phyloP scores from a whole-genome alignment of 495 filamentous ascomycete genomes.

The Trypethelium eluteriae region DNA sequence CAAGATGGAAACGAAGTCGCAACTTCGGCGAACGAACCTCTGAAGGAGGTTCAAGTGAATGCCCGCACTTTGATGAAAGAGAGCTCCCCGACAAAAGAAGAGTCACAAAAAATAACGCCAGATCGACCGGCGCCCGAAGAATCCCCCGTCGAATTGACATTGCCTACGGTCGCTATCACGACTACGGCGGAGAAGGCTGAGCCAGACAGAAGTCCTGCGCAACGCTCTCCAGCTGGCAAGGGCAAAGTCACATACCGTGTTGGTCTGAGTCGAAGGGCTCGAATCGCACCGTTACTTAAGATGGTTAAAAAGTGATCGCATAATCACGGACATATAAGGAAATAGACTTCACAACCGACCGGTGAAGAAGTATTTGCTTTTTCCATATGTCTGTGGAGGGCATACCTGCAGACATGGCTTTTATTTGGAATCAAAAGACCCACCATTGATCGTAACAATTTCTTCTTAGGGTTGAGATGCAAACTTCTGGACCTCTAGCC shows the following conservation, averaged over 20 bases:
- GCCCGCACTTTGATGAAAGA: background rate
- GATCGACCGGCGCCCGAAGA: background rate
- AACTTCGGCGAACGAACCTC: background rate
- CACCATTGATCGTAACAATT: background rate
- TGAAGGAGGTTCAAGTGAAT: background rate
- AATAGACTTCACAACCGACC: too few relatives aligned
- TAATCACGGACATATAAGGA: too few relatives aligned
- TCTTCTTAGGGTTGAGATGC: too few relatives aligned
- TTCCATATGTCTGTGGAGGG: background rate
- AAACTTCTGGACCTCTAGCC: too few relatives aligned
- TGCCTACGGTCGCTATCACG: background rate
- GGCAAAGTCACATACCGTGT: slow-evolving; percentile 56
- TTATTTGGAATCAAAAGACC: background rate
- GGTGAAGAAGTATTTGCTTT: background rate
- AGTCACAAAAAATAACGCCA: background rate
- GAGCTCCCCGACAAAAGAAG: slow-evolving; percentile 13
- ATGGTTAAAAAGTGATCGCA: slow-evolving; percentile 49
- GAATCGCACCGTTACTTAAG: slow-evolving; percentile 60
- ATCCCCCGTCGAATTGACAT: slow-evolving; percentile 18
- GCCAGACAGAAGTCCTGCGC: slow-evolving; percentile 17
- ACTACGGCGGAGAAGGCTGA: slow-evolving; percentile 15
- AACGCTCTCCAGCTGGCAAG: slow-evolving; percentile 45
- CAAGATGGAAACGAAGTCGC: background rate
- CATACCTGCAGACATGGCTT: background rate
- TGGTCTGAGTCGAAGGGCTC: slow-evolving; percentile 56